phyloP scores from a whole-genome alignment of 306 rosid genomes.

The Citrullus colocynthis region DNA sequence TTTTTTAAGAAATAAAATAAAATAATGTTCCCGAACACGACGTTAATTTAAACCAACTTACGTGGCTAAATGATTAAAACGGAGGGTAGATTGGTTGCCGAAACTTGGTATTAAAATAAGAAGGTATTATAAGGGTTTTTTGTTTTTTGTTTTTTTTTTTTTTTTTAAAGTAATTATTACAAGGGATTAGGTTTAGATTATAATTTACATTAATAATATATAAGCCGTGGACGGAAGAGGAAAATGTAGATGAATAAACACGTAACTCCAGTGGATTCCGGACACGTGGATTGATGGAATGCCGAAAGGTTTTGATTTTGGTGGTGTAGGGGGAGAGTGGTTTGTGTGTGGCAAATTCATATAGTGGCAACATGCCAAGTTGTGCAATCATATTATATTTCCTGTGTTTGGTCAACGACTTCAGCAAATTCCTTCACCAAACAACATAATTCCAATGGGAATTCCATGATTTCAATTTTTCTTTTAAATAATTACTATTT shows the following conservation, averaged over 20 bases:
- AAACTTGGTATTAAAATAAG: background rate
- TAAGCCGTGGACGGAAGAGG: background rate
- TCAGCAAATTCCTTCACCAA: background rate
- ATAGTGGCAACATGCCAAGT: background rate
- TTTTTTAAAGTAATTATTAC: background rate
- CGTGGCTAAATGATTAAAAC: background rate
- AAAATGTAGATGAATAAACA: background rate
- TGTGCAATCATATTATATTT: background rate
- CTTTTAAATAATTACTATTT: background rate
- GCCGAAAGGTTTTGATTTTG: background rate
- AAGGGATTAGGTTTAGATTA: background rate
- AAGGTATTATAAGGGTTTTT: background rate
- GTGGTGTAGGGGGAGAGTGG: background rate
- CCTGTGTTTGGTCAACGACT: constrained; percentile 4
- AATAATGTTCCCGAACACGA: background rate
- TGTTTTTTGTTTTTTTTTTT: too few relatives aligned
- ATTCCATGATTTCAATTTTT: background rate
- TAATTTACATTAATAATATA: background rate
- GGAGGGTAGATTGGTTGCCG: background rate
- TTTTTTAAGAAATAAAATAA: background rate
- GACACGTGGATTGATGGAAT: background rate
- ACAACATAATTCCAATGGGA: background rate
- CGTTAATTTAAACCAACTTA: background rate
- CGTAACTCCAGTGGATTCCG: background rate
- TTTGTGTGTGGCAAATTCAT: background rate